Conservation (phyloP, 139 green algal genomes). For the Picochlorum sp. region DNA sequence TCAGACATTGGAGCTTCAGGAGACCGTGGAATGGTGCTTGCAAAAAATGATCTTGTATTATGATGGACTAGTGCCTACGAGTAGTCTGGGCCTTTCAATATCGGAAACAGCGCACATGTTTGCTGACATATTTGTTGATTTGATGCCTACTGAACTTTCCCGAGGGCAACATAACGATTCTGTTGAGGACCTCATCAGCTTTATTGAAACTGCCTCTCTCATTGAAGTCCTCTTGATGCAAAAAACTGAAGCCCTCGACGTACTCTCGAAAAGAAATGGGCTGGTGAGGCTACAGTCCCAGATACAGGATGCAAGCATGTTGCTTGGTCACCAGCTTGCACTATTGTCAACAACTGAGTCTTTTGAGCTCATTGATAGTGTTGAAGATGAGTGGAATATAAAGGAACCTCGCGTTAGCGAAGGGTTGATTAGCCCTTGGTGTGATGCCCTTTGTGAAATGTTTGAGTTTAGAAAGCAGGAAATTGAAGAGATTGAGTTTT, state of each 20-base stretch:
- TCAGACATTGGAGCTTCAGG: not conserved
- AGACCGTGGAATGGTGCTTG: not conserved
- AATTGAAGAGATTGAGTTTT: not conserved
- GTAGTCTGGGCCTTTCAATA: not conserved
- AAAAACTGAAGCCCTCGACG: too few species aligned
- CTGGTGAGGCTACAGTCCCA: not conserved
- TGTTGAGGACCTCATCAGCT: not conserved
- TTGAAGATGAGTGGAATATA: not conserved
- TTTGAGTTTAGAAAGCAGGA: not conserved
- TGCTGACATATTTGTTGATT: not conserved
- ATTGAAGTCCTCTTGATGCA: too few species aligned
- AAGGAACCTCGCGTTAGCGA: not conserved
- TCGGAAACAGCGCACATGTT: not conserved
- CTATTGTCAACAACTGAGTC: not conserved
- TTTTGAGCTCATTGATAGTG: not conserved
- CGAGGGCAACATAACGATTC: not conserved
- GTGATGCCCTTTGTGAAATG: not conserved
- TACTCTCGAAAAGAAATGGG: too few species aligned
- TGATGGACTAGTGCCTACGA: not conserved
- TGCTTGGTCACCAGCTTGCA: not conserved
- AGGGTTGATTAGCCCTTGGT: not conserved
- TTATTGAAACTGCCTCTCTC: not conserved
- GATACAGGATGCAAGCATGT: not conserved
- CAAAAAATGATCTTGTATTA: not conserved
- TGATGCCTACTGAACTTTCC: not conserved